Evolutionary conservation across 306 rosid genomes (phyloP), one percentile per base, ranked within the genome.

Genomic region (Cicer cuneatum): DNA sequence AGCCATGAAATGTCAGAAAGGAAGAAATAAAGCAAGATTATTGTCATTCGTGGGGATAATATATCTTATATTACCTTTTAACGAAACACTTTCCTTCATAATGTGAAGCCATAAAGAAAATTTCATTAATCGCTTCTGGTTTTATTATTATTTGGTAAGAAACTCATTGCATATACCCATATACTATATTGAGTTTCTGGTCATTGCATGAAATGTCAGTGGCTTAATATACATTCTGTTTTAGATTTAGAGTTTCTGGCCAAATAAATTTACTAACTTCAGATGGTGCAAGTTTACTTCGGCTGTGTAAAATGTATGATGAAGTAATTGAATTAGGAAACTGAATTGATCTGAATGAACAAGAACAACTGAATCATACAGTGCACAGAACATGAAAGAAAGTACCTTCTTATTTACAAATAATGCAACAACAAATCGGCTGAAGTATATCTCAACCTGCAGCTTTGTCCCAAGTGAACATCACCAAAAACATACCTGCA

Each of bases 401-500:
- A 8, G 71, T 85, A 91, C 96, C 96, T 83, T 85, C 15, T 69
- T 71, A 79, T 85, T 89, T 90, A 94, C 74, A 91, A 73, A 86
- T 94, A 94, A 76, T 87, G 82, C 71, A 71, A 71, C 73, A 85
- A 83, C 70, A 85, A 72, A 81, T 87, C 87, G 38, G 79, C 81
- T 68, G 90, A 82, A 71, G 89, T 73, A 76, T 79, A 82, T 83
- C 78, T 94, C 86, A 94, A 82, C 83, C 99, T 94, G 78, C 97
- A 92, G 90, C 99, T 94, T 80, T 94, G 99, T 78, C 97, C 97
- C 65, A 94, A 85, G 83, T 94, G 99, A 85, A 94, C 99, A 83
- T 94, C 97, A 53, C 99, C 99, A 78, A 94, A 94, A 76, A 82
- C n/a, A 74, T 94, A 94, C 79, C 99, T 94, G 86, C 80, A 66